Evolutionary conservation across 1,284 basidiomycete species (phyloP), one percentile per base, ranked within the genome.

Genomic region (Cutaneotrichosporon cutaneum): DNA sequence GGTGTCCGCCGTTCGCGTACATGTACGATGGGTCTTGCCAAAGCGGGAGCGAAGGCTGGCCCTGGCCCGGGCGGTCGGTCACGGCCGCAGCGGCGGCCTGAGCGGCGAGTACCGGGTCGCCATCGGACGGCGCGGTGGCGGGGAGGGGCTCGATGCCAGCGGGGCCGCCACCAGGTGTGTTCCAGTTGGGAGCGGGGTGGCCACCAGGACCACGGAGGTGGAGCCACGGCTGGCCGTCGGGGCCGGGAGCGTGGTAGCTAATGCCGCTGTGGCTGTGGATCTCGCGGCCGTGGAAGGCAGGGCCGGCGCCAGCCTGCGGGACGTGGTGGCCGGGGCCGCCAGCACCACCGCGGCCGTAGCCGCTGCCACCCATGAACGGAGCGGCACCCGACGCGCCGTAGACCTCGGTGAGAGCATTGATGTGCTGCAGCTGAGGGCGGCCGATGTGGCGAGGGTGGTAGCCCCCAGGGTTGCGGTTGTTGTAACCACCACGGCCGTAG

Each of bases 381-480:
- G 56, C 61, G n/a, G 69, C 69, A 22, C 68, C 68, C 39, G 69
- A 68, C 21, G 71, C 70, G 35, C 77, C 78, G 70, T 81, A 81
- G 35, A 77, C 76, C 54, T 81, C 79, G 59, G 75, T 77, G 58
- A 81, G 71, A 33, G 77, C 77, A 70, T 79, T 80, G 67, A 79
- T 73, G 71, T 80, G 79, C 64, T 81, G 79, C 44, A 81, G 70
- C 56, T 76, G 72, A 47, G 77, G 74, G 61, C 77, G 72, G 44
- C 78, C 78, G 30, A 80, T 73, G 66, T 81, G 77, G 27, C 74
- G 69, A 11, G 69, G 69, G 64, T 72, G 68, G 71, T 72, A 76
- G 58, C 71, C 69, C 56, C 75, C 70, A 26, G 68, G 53, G 60
- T 53, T 53, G 30, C 67, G 68, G 51, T 66, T 63, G 47, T 62